These are phyloP conservation scores for Melastoma candidum DNA, from an alignment of 441 rosid genomes.

Conservation along the genomic window DNA sequence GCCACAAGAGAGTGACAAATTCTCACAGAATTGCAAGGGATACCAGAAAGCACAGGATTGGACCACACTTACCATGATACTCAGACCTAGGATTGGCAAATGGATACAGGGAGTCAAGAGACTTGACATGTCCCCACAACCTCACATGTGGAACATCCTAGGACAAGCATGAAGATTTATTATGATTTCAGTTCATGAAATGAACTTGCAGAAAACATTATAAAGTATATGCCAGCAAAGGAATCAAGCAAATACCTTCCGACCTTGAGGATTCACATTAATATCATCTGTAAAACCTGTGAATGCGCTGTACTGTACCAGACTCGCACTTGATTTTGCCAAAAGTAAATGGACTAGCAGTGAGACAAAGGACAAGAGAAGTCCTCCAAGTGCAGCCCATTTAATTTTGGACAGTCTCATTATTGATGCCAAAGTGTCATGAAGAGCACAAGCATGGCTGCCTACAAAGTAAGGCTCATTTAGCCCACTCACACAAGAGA, in stretches of 20 bases:
- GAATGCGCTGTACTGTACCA: slow-evolving; percentile 23
- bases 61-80: slow-evolving; percentile 52
- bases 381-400: slow-evolving; percentile 68
- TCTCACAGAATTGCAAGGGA: background rate
- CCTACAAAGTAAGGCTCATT: too few relatives aligned
- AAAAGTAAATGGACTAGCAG: slow-evolving; percentile 69
- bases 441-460: too few relatives aligned
- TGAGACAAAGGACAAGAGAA: slow-evolving; percentile 70
- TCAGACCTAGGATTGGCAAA: slow-evolving; percentile 77
- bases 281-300: slow-evolving; percentile 44
- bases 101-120: slow-evolving; percentile 75
- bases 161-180: slow-evolving; percentile 13
- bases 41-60: background rate
- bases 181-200: background rate
- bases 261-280: slow-evolving; percentile 17
- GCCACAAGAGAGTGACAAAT: background rate
- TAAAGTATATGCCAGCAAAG: too few relatives aligned
- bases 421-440: too few relatives aligned
- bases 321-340: slow-evolving; percentile 56
- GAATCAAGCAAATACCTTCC: too few relatives aligned
- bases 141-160: slow-evolving; percentile 53
- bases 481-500: too few relatives aligned
- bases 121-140: slow-evolving; percentile 76
- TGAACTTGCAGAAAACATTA: background rate
- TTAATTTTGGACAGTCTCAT: slow-evolving; percentile 30